Evolutionary conservation across 257 asterid species (phyloP), one percentile per base, ranked within the genome.

Genomic region (Prunella vulgaris): DNA sequence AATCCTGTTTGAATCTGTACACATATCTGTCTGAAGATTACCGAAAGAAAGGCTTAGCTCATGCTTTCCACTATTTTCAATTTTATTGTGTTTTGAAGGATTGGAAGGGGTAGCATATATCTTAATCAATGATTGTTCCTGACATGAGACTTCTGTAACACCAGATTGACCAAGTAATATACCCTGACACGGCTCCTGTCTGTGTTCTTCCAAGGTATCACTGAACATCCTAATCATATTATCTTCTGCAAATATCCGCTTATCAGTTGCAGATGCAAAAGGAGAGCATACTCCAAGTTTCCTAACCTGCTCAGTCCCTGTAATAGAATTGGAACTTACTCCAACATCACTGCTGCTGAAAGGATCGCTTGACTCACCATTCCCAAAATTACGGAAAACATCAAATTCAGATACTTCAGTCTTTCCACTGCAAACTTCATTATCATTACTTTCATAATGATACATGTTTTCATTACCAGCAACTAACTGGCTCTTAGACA

Each of bases 1-100:
- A 73, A 70, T 74, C 60, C 56, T 76, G 63, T 74, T 76, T 49
- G 84, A 71, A 71, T 81, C 77, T 32, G 75, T 64, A 73, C 69
- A 52, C 65, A 61, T 57, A 60, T 76, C 82, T 28, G 66, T 71
- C 66, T 79, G 84, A 54, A 52, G 71, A 70, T 77, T 64, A 51
- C 80, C 79, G 72, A 80, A 90, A 61, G 89, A 78, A 76, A 87
- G 93, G 71, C 85, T 86, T 15, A 86, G 85, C 68, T 80, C 90
- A 69, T 77, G 81, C 59, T 75, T 79, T 60, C 84, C 62, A n/a
- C 78, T 51, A 61, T 73, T 67, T 17, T 66, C 84, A 52, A 67
- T 20, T 52, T 73, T 80, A 71, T 58, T 74, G 67, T 1, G 28
- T 25, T 1, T 1, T 25, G 28, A 25, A 25, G 28, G 28, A 25